These are phyloP conservation scores for Kodamaea kaohsiungensis DNA, from an alignment of 805 yeast species.

Conservation along the genomic window DNA sequence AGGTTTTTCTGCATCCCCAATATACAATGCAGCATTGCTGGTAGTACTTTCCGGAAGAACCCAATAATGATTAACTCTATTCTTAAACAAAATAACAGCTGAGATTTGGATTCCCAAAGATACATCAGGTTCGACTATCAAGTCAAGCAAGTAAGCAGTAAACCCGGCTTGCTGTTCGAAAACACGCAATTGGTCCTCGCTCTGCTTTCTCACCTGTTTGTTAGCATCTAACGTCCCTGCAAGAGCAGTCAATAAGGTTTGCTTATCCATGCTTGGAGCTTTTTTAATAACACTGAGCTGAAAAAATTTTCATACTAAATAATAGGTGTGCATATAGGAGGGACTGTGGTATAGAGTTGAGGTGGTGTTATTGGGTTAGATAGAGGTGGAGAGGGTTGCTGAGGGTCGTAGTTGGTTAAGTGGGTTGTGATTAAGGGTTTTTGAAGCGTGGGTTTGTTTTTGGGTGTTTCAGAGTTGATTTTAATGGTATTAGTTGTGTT, in stretches of 20 bases:
- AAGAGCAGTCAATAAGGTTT: conserved; percentile 49
- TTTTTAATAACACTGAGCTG: background rate
- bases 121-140: conserved; percentile 45
- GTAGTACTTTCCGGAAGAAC: conserved; percentile 32
- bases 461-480: too few species aligned
- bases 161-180: conserved; percentile 60
- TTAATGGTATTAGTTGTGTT: too few species aligned
- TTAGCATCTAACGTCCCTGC: conserved; percentile 57
- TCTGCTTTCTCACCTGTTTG: conserved; percentile 49
- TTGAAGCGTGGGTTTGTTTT: too few species aligned
- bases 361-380: background rate
- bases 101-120: conserved; percentile 45
- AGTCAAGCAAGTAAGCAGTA: conserved; percentile 52
- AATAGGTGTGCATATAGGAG: background rate
- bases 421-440: too few species aligned
- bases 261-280: conserved; percentile 46
- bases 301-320: background rate
- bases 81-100: conserved; percentile 47
- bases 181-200: conserved; percentile 51
- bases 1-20: conserved; percentile 36
- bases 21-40: conserved; percentile 21
- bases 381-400: background rate
- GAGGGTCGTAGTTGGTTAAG: too few species aligned
- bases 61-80: conserved; percentile 42
- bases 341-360: background rate